phyloP scores from a whole-genome alignment of 495 filamentous ascomycete genomes.

The Clohesyomyces aquaticus region DNA sequence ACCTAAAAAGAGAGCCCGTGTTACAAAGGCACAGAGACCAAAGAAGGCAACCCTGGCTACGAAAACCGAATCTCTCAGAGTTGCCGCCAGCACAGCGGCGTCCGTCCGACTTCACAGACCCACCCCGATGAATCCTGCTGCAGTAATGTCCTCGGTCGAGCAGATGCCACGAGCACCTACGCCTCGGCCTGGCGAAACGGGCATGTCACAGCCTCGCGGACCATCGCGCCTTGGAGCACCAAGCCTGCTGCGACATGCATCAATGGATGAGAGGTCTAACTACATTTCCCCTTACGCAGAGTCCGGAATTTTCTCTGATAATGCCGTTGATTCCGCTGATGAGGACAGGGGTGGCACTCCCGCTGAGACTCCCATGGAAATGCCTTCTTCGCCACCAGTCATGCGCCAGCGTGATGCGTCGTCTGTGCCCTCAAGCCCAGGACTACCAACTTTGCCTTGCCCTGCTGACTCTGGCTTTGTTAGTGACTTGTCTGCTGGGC shows the following conservation, averaged over 20 bases:
- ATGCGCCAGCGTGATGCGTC: conserved; percentile 27
- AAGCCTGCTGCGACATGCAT: conserved; percentile 35
- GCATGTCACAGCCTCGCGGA: conserved; percentile 20
- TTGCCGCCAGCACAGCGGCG: conserved; percentile 83
- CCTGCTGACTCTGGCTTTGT: conserved; percentile 39
- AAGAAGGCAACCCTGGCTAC: conserved; percentile 69
- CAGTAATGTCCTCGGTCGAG: conserved; percentile 61
- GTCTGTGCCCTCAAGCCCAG: conserved; percentile 37
- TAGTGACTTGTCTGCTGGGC: conserved; percentile 30
- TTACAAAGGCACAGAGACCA: conserved; percentile 69
- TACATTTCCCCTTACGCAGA: conserved; percentile 31
- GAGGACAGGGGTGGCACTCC: conserved; percentile 37
- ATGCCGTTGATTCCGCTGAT: conserved; percentile 37
- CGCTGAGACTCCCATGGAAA: conserved; percentile 37
- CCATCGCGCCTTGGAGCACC: conserved; percentile 30
- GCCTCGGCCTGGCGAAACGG: conserved; percentile 51
- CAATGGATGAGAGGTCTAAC: conserved; percentile 15
- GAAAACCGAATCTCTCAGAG: conserved; percentile 77
- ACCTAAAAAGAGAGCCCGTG: conserved; percentile 71
- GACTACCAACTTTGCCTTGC: conserved; percentile 31
- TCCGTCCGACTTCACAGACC: conserved; percentile 86
- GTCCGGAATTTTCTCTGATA: conserved; percentile 29
- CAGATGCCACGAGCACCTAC: conserved; percentile 81
- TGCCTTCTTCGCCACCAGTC: conserved; percentile 41
- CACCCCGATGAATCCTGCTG: conserved; percentile 61